phyloP scores from a whole-genome alignment of 768 basidiomycete species.

The Agaricus sinodeliciosus region DNA sequence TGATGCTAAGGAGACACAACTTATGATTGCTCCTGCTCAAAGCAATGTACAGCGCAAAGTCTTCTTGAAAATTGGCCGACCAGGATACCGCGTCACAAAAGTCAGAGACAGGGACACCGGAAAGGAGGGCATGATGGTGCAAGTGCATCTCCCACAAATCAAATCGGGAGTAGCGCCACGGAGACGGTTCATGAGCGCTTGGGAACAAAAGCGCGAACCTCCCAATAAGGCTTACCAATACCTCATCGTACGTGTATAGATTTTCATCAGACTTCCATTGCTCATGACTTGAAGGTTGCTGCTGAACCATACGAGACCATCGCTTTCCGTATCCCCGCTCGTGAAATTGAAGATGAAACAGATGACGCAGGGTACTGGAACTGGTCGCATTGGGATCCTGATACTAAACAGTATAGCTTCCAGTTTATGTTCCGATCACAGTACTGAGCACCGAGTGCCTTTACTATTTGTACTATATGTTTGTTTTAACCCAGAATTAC shows the following conservation, averaged over 20 bases:
- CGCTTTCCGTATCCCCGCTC: constrained; percentile 96
- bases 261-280: not conserved
- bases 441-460: constrained; percentile 22
- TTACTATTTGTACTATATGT: not conserved
- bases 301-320: constrained; percentile 99
- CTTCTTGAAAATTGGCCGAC: constrained; percentile 95
- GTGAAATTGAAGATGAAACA: constrained; percentile 93
- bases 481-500: too few relatives aligned
- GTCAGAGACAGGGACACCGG: constrained; percentile 87
- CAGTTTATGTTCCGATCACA: constrained; percentile 89
- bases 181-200: constrained; percentile 93
- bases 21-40: constrained; percentile 83
- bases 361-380: constrained; percentile 89
- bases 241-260: constrained; percentile 67
- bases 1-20: constrained; percentile 89
- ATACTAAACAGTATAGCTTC: constrained; percentile 97
- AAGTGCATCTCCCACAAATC: constrained; percentile 93
- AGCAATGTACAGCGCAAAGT: constrained; percentile 83
- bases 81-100: constrained; percentile 95
- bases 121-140: constrained; percentile 96
- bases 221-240: constrained; percentile 98
- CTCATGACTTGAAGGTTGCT: constrained; percentile 64
- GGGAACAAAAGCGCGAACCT: constrained; percentile 93
- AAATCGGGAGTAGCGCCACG: constrained; percentile 80
- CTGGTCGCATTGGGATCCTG: constrained; percentile 99